These are phyloP conservation scores for Setaria italica DNA, from an alignment of 202 grass and related monocot species.

Conservation along the genomic window DNA sequence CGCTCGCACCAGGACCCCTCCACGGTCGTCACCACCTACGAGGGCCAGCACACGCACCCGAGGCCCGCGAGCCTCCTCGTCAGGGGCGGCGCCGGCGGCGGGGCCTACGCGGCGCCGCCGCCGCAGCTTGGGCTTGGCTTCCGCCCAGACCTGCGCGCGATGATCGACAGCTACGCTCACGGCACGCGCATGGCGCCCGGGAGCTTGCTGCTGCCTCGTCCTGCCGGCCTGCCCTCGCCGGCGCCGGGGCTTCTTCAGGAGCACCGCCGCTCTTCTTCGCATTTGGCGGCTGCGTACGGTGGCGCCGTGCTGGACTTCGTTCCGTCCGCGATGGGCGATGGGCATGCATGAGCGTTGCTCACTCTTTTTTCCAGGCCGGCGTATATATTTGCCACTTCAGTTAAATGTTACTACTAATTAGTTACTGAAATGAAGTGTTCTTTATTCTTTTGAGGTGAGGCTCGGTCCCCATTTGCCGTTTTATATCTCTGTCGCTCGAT, in stretches of 20 bases:
- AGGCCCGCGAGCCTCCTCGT: slow-evolving; percentile 39
- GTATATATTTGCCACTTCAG: background rate
- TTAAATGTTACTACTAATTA: background rate
- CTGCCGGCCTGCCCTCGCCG: background rate
- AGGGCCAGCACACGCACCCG: slow-evolving; percentile 74
- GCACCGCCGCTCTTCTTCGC: slow-evolving; percentile 7
- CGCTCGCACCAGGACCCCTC: slow-evolving; percentile 68
- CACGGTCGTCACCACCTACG: slow-evolving; percentile 83
- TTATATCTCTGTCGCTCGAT: too few species aligned
- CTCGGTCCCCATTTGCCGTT: background rate
- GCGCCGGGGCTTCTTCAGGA: slow-evolving; percentile 24
- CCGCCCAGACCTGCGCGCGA: slow-evolving; percentile 9
- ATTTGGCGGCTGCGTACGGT: slow-evolving; percentile 46
- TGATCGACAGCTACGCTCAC: slow-evolving; percentile 32
- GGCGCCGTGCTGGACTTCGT: slow-evolving; percentile 51
- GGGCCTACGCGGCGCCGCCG: background rate
- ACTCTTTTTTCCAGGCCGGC: background rate
- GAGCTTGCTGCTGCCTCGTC: background rate
- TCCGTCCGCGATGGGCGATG: slow-evolving; percentile 40
- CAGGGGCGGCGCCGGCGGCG: background rate
- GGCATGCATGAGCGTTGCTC: slow-evolving; percentile 1
- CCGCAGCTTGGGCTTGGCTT: slow-evolving; percentile 25
- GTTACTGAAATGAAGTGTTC: background rate
- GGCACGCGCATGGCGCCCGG: slow-evolving; percentile 35
- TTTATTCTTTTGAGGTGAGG: background rate